Conservation (phyloP, 2,329 filamentous ascomycete species). For the Epichloe elymi region DNA sequence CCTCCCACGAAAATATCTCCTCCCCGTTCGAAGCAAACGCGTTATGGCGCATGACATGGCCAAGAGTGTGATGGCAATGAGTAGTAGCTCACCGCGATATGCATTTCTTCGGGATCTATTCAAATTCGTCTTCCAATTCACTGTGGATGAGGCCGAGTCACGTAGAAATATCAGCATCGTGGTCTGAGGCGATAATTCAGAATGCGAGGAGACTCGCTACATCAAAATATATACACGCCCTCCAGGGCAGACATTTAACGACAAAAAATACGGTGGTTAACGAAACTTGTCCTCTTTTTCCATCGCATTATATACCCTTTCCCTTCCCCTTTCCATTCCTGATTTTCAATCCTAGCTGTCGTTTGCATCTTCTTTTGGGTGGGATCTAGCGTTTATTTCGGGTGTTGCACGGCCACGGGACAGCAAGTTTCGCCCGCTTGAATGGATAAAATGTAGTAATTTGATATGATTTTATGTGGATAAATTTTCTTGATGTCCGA, state of each 20-base stretch:
- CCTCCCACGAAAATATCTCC: constrained; percentile 26
- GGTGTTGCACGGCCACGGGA: background rate
- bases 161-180: constrained; percentile 52
- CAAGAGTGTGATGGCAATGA: constrained; percentile 66
- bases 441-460: background rate
- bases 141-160: constrained; percentile 61
- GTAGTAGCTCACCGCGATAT: constrained; percentile 53
- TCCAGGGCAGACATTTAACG: background rate
- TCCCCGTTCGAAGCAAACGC: constrained; percentile 42
- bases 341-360: background rate
- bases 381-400: background rate
- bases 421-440: background rate
- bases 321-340: background rate
- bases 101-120: constrained; percentile 72
- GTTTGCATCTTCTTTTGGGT: background rate
- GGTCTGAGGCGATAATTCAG: constrained; percentile 23
- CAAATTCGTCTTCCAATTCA: constrained; percentile 71
- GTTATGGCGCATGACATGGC: constrained; percentile 64
- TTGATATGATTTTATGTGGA: background rate
- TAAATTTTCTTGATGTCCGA: no score
- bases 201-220: background rate
- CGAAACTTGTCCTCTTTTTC: background rate
- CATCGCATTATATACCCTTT: constrained; percentile 2
- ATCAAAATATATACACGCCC: background rate
- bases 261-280: background rate